Percentiles rank a stretch among this genome's conserved stretches.
These are phyloP conservation scores for Triglochin maritima DNA, from an alignment of 106 monocot species.

Conservation along the genomic window DNA sequence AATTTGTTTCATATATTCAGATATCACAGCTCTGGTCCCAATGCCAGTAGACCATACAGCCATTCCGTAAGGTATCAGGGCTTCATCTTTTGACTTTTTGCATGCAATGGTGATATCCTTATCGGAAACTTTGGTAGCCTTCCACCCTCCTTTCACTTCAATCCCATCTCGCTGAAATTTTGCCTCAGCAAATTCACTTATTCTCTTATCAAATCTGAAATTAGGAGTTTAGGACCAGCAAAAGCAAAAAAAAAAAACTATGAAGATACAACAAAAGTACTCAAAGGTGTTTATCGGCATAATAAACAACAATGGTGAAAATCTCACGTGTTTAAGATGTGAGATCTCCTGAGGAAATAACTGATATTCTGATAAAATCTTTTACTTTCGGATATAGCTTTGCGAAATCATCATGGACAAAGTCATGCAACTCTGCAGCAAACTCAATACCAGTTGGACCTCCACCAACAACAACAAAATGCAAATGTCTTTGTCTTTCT, in stretches of 20 bases:
- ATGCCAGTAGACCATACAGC: conserved; percentile 90
- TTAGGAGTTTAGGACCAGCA: not conserved
- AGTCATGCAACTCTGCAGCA: conserved; percentile 86
- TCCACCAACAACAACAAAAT: conserved; percentile 80
- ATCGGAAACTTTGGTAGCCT: conserved; percentile 56
- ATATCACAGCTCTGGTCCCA: conserved; percentile 61
- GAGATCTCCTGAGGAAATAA: conserved; percentile 70
- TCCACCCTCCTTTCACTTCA: conserved; percentile 47
- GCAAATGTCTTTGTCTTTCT: conserved; percentile 58
- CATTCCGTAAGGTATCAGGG: conserved; percentile 60
- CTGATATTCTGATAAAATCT: conserved; percentile 65
- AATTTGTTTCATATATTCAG: conserved; percentile 70
- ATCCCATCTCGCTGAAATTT: conserved; percentile 73
- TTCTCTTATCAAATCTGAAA: conserved; percentile 67
- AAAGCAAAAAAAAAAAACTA: not conserved
- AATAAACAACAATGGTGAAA: conserved; percentile 1
- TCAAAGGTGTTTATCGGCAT: not conserved
- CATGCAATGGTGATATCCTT: conserved; percentile 50
- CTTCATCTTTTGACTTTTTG: conserved; percentile 15
- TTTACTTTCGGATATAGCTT: conserved; percentile 56
- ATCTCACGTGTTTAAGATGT: conserved; percentile 80
- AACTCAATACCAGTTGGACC: conserved; percentile 93
- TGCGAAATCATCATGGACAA: conserved; percentile 52
- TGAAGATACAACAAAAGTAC: not conserved
- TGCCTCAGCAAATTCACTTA: conserved; percentile 53